Evolutionary conservation across 2,329 filamentous ascomycete species (phyloP), one percentile per base, ranked within the genome.

Genomic region (Lecanosticta acicola): DNA sequence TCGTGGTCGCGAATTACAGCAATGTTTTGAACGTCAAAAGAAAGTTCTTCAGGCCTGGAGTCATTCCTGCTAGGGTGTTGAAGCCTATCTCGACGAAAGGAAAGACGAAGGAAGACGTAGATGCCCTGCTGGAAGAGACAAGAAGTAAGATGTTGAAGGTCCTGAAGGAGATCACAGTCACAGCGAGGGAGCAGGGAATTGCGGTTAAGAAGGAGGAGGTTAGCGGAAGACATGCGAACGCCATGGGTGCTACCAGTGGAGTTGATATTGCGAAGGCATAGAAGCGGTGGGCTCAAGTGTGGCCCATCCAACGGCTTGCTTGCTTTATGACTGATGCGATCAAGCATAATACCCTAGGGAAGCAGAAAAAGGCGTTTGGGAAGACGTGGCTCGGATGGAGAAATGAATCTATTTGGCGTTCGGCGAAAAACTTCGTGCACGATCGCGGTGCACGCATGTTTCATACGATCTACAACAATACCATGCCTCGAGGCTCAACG

Each of bases 31-130:
- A 72, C 48, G 55, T 72, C 14, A 70, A 71, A 64, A 63, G 57
- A 52, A 68, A 66, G 61, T 58, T 59, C 3, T 72, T 74, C 48
- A 51, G 52, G 13, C 61, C 64, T 2, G 73, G 73, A 3, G 60
- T 58, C 0, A 65, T 97, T 49, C 85, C 86, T 10, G 74, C 64
- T 11, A 50, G 51, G 87, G 87, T 95, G 17, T 73, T 95, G 43
- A 80, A 86, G 59, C 87, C 89, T 2, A 89, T 96, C 51, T 74
- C 80, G 39, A 96, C 89, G 9, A 76, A 79, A 54, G 80, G 80
- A 43, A 75, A 94, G 54, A 86, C 79, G 14, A 50, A 84, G 18
- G 81, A 81, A 42, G 88, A 95, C 64, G 87, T 95, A 43, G 85
- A 93, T 56, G 77, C 79, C 48, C 71, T 95, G 36, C 77, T 83